Base-by-base conservation (phyloP, 1,284 basidiomycete genomes). In the Austroboletus novae-zelandiae region DNA sequence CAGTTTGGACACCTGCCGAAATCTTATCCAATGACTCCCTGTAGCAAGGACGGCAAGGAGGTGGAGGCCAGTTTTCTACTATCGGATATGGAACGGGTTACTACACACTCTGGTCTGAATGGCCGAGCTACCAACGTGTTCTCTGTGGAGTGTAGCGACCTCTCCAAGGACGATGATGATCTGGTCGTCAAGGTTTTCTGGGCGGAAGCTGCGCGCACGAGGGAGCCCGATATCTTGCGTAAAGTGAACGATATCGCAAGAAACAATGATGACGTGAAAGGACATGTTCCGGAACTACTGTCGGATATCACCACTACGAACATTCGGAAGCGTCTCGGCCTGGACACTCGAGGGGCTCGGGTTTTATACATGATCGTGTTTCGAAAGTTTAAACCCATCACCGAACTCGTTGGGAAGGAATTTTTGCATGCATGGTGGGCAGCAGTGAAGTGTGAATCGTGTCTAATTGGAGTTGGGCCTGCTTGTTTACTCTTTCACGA, bases 201-300 rank as follows among this genome's bases (percentile, higher is more conserved):
- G 20, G 20, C 20, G 20, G 20, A 23, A 23, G 20, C 5, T 23
- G 20, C 20, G 20, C 27, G 9, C 27, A 27, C 27, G 4, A 54
- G 43, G 11, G 58, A 66, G 40, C 48, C 45, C 0, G 48, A 52
- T 0, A 51, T 65, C 4, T 40, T 69, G 36, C 14, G 47, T 9
- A 48, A 20, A 25, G 61, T 61, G 2, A 8, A 48, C 5, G 27
- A 42, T n/a, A 45, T 58, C 2, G 54, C 52, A 2, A 25, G 53
- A 31, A 8, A 8, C 1, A 25, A 50, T 1, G n/a, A 11, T 0
- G 32, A 57, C 25, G 47, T 65, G 5, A 9, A 17, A 27, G 40
- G 37, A 15, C 62, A 67, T 18, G 25, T 68, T 36, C 61, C 62
- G 0, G 34, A 40, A 5, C 35, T 59, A 30, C 27, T 60, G 7